Conservation (phyloP, 305 asterid species). For the Coffea humblotiana region DNA sequence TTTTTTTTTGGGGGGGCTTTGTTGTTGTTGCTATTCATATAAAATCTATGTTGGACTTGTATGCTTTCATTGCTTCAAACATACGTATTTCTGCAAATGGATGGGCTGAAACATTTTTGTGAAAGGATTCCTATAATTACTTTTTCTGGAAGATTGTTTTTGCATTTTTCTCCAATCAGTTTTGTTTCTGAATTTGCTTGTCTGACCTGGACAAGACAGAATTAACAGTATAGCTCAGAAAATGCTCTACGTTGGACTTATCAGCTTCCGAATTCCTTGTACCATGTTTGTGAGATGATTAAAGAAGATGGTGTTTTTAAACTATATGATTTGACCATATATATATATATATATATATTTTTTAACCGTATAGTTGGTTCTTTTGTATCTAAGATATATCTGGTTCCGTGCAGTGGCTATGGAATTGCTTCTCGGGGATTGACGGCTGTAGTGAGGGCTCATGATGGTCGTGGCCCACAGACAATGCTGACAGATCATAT, state of each 20-base stretch:
- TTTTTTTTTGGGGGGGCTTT: too few species aligned
- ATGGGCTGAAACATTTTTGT: background rate
- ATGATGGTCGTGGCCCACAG: constrained; percentile 93
- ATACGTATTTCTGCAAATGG: background rate
- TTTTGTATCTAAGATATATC: constrained; percentile 1
- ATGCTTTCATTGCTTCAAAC: background rate
- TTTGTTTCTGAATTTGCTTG: too few species aligned
- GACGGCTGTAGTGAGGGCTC: constrained; percentile 84
- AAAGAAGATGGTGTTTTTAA: background rate
- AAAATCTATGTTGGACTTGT: background rate
- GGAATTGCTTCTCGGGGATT: constrained; percentile 94
- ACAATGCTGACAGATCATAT: constrained; percentile 70
- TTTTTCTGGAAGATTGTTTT: background rate
- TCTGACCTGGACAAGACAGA: too few species aligned
- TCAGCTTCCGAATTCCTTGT: background rate
- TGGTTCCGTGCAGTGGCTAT: constrained; percentile 73
- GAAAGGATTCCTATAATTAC: background rate
- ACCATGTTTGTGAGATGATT: background rate
- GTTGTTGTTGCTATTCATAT: background rate
- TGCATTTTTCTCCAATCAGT: background rate
- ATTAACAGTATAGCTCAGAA: background rate
- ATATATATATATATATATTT: too few species aligned
- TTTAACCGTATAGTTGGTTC: background rate
- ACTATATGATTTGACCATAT: background rate
- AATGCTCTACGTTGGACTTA: background rate